Evolutionary conservation across 768 basidiomycete species (phyloP).

Genomic region (Naganishia vaughanmartiniae): DNA sequence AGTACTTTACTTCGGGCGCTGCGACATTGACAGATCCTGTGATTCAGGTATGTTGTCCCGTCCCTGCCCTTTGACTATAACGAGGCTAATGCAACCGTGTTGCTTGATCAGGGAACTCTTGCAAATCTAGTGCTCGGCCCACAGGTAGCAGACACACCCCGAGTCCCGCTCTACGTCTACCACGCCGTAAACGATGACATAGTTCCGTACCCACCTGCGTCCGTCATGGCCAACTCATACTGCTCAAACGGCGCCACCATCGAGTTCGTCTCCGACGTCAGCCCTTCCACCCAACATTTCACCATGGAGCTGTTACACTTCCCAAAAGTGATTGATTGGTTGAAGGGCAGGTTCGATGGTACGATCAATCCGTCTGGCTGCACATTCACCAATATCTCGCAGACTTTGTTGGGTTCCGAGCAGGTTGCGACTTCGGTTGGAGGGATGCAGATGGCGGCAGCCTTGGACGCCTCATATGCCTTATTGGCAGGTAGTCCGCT

Average conservation of each 20-base stretch:
- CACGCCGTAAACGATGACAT: conserved; percentile 17
- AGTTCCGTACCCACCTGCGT: conserved; percentile 1
- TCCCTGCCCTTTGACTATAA: not conserved
- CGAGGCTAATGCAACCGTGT: not conserved
- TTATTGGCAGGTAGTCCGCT: conserved; percentile 3
- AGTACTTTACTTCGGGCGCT: not conserved
- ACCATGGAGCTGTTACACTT: conserved; percentile 14
- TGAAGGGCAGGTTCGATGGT: conserved; percentile 14
- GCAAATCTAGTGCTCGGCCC: not conserved
- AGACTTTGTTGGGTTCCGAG: conserved; percentile 8
- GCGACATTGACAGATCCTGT: not conserved
- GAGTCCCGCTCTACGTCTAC: conserved; percentile 6
- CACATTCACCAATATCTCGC: conserved; percentile 14
- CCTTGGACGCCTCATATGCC: not conserved
- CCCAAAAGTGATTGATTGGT: conserved; percentile 14
- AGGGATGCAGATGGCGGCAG: conserved; percentile 1
- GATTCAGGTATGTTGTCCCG: conserved; percentile 10
- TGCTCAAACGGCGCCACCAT: conserved; percentile 14
- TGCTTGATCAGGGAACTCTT: not conserved
- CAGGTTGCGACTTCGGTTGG: conserved; percentile 15
- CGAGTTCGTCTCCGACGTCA: conserved; percentile 17
- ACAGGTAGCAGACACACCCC: conserved; percentile 10
- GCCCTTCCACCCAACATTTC: conserved; percentile 7
- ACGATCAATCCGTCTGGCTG: conserved; percentile 14
- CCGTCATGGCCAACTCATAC: conserved; percentile 4